These are phyloP conservation scores for Massospora cicadina DNA, from an alignment of 371 early-diverging fungal species.

Conservation along the genomic window DNA sequence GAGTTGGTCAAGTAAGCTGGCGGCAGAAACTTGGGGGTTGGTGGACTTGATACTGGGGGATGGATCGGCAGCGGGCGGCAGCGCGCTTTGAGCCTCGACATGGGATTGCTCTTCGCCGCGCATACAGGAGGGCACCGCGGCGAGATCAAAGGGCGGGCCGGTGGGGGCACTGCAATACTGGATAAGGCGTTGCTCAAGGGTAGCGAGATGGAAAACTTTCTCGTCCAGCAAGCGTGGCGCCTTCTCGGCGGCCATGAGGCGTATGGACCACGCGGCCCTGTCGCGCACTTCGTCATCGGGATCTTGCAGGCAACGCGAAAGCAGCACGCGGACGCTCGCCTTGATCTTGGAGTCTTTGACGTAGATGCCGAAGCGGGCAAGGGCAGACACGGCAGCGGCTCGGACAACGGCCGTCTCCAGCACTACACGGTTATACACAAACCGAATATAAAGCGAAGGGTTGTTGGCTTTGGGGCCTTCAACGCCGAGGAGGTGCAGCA, in stretches of 20 bases:
- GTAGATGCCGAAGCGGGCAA: constrained; percentile 82
- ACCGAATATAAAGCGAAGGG: constrained; percentile 89
- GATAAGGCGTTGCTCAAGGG: constrained; percentile 70
- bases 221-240: constrained; percentile 27
- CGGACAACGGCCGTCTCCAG: constrained; percentile 92
- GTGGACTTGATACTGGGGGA: constrained; percentile 16
- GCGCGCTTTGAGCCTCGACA: background rate
- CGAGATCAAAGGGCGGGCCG: constrained; percentile 57
- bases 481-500: constrained; percentile 80
- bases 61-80: constrained; percentile 14
- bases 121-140: constrained; percentile 38
- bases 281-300: constrained; percentile 97
- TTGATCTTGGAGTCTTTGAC: constrained; percentile 55
- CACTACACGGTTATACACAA: constrained; percentile 96
- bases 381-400: constrained; percentile 91
- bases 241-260: constrained; percentile 34
- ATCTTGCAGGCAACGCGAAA: constrained; percentile 79
- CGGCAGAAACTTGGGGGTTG: background rate
- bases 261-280: constrained; percentile 77
- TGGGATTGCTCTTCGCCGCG: constrained; percentile 3
- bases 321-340: constrained; percentile 61
- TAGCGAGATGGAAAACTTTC: constrained; percentile 28
- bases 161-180: constrained; percentile 51
- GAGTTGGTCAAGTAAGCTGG: background rate
- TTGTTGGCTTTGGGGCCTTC: constrained; percentile 84